Conservation (phyloP, 345 rosid genomes). For the Garcia nutans region DNA sequence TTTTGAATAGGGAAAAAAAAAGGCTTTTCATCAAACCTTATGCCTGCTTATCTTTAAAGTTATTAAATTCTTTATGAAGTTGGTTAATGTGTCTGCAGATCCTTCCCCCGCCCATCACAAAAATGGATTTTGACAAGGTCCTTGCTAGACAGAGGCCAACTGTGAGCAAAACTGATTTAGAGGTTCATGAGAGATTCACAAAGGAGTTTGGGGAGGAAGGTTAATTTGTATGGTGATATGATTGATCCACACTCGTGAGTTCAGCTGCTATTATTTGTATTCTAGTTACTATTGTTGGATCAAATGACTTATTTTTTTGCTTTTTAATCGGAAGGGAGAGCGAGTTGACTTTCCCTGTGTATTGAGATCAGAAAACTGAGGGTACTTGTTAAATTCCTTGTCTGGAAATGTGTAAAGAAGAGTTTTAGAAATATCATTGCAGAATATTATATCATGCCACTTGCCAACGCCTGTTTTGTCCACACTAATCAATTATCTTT, state of each 20-base stretch:
- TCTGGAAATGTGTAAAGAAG: conserved; percentile 46
- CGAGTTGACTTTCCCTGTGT: conserved; percentile 35
- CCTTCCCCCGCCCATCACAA: conserved; percentile 81
- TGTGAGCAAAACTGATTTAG: conserved; percentile 84
- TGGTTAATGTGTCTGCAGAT: conserved; percentile 48
- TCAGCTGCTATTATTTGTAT: conserved; percentile 39
- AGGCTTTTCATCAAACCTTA: background rate
- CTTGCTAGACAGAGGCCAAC: conserved; percentile 95
- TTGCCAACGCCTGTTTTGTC: background rate
- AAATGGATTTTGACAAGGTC: conserved; percentile 86
- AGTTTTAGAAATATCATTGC: conserved; percentile 23
- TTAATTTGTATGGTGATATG: conserved; percentile 27
- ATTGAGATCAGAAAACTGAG: conserved; percentile 29
- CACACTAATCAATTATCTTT: background rate
- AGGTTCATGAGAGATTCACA: conserved; percentile 93
- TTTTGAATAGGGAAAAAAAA: background rate
- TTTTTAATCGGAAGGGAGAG: conserved; percentile 31
- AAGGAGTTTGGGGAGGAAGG: conserved; percentile 99
- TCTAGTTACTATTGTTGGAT: conserved; percentile 34
- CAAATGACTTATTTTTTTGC: conserved; percentile 22
- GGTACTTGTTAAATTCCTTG: conserved; percentile 33
- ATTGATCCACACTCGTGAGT: conserved; percentile 31
- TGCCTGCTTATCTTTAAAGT: background rate
- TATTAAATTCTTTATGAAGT: background rate
- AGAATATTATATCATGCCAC: conserved; percentile 3